Evolutionary conservation across 768 basidiomycete genomes (phyloP).

Genomic region (Boletus rufocinnamomeus): DNA sequence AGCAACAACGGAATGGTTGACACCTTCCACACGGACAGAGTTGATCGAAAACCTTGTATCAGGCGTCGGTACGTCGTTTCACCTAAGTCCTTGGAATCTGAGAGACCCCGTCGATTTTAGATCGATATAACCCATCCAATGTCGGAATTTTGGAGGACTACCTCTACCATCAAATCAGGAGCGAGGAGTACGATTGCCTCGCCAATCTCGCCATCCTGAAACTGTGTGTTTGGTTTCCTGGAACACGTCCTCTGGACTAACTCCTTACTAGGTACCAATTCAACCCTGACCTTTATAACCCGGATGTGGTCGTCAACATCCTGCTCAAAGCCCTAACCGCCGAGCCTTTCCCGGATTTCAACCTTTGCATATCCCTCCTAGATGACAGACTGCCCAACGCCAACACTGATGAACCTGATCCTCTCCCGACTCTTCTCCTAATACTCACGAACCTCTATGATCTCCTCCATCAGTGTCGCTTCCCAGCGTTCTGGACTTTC

Average conservation of each 20-base stretch:
- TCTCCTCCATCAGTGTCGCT: slow-evolving; percentile 80
- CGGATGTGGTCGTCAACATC: slow-evolving; percentile 92
- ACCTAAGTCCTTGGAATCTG: neutral
- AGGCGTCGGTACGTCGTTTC: slow-evolving; percentile 69
- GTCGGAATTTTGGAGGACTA: slow-evolving; percentile 94
- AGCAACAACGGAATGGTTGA: slow-evolving; percentile 63
- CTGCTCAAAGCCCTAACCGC: slow-evolving; percentile 89
- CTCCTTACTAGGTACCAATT: slow-evolving; percentile 78
- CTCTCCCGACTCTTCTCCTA: slow-evolving; percentile 70
- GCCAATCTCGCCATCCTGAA: slow-evolving; percentile 95
- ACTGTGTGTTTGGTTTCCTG: slow-evolving; percentile 51
- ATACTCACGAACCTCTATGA: slow-evolving; percentile 65
- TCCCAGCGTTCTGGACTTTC: slow-evolving; percentile 81
- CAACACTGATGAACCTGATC: slow-evolving; percentile 78
- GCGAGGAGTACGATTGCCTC: slow-evolving; percentile 90
- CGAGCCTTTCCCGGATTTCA: slow-evolving; percentile 88
- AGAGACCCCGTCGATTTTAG: slow-evolving; percentile 42
- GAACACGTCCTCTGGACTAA: neutral
- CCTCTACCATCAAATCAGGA: slow-evolving; percentile 90
- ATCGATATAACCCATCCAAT: slow-evolving; percentile 97
- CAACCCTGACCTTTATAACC: slow-evolving; percentile 90
- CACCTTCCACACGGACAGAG: slow-evolving; percentile 77
- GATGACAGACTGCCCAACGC: slow-evolving; percentile 64
- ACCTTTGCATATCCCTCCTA: slow-evolving; percentile 90
- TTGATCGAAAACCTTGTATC: slow-evolving; percentile 90